Conservation (phyloP, 2,329 filamentous ascomycete species). For the Exophiala sideris region DNA sequence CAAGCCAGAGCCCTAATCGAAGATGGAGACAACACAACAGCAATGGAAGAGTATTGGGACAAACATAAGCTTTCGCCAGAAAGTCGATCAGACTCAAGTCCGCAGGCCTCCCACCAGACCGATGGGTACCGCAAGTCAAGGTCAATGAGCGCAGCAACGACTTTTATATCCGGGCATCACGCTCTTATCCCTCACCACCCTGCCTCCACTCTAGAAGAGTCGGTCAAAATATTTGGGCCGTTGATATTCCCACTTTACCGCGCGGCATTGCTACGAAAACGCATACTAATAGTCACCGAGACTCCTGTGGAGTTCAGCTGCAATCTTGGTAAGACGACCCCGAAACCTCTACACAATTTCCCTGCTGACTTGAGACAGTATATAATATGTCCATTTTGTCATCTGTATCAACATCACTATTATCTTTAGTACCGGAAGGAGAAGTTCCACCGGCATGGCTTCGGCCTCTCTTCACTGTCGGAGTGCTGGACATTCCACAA, state of each 20-base stretch:
- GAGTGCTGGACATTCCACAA: conserved; percentile 85
- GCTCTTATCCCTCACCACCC: conserved; percentile 76
- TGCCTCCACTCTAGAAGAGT: conserved; percentile 72
- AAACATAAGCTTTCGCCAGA: conserved; percentile 45
- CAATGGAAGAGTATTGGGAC: conserved; percentile 80
- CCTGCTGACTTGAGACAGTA: conserved; percentile 51
- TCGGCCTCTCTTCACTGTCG: conserved; percentile 84
- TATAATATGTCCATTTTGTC: conserved; percentile 93
- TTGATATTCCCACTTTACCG: conserved; percentile 88
- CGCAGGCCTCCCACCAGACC: conserved; percentile 21
- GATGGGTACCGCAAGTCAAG: conserved; percentile 34
- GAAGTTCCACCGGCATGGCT: conserved; percentile 62
- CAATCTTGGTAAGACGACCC: conserved; percentile 69
- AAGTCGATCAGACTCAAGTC: conserved; percentile 39
- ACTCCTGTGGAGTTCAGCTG: conserved; percentile 81
- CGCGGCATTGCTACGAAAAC: conserved; percentile 78
- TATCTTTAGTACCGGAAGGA: conserved; percentile 63
- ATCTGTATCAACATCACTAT: conserved; percentile 74
- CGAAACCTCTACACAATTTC: conserved; percentile 8
- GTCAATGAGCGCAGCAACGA: conserved; percentile 42
- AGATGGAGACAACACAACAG: conserved; percentile 59
- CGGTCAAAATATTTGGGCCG: conserved; percentile 82
- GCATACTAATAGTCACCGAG: conserved; percentile 81
- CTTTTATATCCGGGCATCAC: conserved; percentile 46
- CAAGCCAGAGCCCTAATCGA: conserved; percentile 54